Percentiles rank a stretch among this genome's conserved stretches.
These are phyloP conservation scores for Trichosporon ovoides DNA, from an alignment of 1,284 basidiomycete species.

Conservation along the genomic window DNA sequence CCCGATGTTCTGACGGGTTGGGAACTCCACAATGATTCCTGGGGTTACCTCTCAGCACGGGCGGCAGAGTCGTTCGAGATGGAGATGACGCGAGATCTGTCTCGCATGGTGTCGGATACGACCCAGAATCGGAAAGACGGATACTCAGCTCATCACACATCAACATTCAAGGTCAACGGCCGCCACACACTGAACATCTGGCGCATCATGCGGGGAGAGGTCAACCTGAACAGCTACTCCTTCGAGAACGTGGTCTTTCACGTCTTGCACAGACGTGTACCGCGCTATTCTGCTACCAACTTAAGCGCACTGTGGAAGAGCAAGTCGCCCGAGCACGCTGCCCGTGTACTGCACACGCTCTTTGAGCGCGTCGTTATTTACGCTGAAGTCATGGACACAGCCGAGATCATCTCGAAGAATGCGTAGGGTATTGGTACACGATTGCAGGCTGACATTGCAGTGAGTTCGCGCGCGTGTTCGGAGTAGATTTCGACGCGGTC, in stretches of 20 bases:
- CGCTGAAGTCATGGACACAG: slow-evolving; percentile 69
- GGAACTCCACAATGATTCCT: slow-evolving; percentile 82
- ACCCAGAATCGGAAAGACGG: slow-evolving; percentile 54
- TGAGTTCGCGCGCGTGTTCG: slow-evolving; percentile 94
- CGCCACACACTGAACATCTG: slow-evolving; percentile 89
- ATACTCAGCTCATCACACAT: slow-evolving; percentile 71
- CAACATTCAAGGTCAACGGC: slow-evolving; percentile 77
- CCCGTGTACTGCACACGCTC: slow-evolving; percentile 61
- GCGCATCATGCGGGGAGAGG: slow-evolving; percentile 84
- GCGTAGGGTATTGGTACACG: slow-evolving; percentile 61
- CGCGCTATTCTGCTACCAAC: slow-evolving; percentile 64
- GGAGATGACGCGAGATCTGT: slow-evolving; percentile 59
- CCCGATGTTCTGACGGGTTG: slow-evolving; percentile 89
- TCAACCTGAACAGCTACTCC: slow-evolving; percentile 71
- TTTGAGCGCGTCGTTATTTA: slow-evolving; percentile 60
- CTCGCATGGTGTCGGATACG: slow-evolving; percentile 57
- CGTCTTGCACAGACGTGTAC: slow-evolving; percentile 68
- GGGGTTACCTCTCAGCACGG: slow-evolving; percentile 82
- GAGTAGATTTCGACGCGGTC: slow-evolving; percentile 94
- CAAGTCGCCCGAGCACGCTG: slow-evolving; percentile 55
- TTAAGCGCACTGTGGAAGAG: slow-evolving; percentile 71
- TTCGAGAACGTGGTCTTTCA: slow-evolving; percentile 88
- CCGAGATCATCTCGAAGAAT: slow-evolving; percentile 78
- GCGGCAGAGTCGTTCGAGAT: neutral
- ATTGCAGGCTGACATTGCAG: slow-evolving; percentile 49